Base-by-base conservation (phyloP, 306 rosid genomes). In the Cucumis melo region DNA sequence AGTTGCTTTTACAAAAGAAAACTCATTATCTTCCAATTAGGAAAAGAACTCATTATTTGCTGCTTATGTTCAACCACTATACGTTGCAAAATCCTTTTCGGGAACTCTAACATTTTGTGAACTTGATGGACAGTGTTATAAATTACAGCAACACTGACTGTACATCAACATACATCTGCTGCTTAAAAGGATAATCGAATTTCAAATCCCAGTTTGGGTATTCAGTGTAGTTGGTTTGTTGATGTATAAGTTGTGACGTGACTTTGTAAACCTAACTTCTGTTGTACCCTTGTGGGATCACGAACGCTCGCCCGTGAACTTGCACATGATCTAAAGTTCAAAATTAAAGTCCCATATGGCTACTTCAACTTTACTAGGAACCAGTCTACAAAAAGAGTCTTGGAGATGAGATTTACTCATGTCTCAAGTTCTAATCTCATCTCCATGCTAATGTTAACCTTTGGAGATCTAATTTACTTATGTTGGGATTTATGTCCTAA, bases 231-330 rank as follows among this genome's bases (percentile, higher is more conserved):
- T 23, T 72, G 20, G 23, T 12, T 13, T 0, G 54, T 44, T 44
- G 54, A 67, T 67, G 16, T 42, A 12, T 42, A 7, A 8, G 41
- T 34, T 6, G 5, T 48, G 42, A 71, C n/a, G 7, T 46, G 15
- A 6, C 59, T 71, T 10, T 10, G n/a, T 42, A 29, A 46, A 27
- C 16, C 21, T 44, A 23, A 70, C 13, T 62, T 62, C 98, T 10
- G 97, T 91, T 9, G 91, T 89, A 56, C 96, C 98, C 21, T 84
- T 93, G 68, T 38, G 73, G 97, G 98, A 7, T 86, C 97, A 39
- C 79, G 98, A 66, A 87, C 97, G 23, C 96, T 93, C 9, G 29
- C 88, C 44, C 92, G 98, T 7, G 97, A 91, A 72, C 91, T 93
- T 75, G 98, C 98, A 16, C 82, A 85, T 24, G 93, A 93, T 11